phyloP scores from a whole-genome alignment of 768 basidiomycete species.

The Pholiota microspora region DNA sequence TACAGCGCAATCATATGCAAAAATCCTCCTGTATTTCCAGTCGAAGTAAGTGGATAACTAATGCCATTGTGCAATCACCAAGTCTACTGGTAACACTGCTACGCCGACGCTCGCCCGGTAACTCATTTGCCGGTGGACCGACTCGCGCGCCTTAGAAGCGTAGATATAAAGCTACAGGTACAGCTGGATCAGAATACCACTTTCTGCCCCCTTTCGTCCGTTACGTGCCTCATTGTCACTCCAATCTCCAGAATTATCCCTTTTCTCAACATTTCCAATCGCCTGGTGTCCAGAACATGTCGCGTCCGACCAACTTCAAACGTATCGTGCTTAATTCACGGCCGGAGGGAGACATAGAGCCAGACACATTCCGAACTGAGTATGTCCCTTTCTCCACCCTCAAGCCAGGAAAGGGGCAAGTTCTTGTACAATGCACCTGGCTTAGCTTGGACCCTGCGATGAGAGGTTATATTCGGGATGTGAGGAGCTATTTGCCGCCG shows the following conservation, averaged over 20 bases:
- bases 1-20: no score
- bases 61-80: background rate
- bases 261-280: background rate
- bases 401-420: conserved; percentile 49
- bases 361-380: conserved; percentile 72
- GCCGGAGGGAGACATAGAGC: conserved; percentile 64
- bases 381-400: conserved; percentile 47
- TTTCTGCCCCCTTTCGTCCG: background rate
- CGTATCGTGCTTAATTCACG: conserved; percentile 76
- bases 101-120: background rate
- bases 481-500: conserved; percentile 68
- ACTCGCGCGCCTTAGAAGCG: background rate
- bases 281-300: conserved; percentile 9
- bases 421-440: conserved; percentile 78
- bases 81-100: background rate
- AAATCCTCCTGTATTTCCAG: no score
- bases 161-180: background rate
- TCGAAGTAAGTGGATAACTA: background rate
- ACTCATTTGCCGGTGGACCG: background rate
- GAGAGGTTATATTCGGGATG: conserved; percentile 78
- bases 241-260: background rate
- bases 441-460: conserved; percentile 86
- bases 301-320: conserved; percentile 41
- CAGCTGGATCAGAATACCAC: background rate
- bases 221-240: background rate